Evolutionary conservation across 768 basidiomycete species (phyloP).

Genomic region (Lactifluus piperatus): DNA sequence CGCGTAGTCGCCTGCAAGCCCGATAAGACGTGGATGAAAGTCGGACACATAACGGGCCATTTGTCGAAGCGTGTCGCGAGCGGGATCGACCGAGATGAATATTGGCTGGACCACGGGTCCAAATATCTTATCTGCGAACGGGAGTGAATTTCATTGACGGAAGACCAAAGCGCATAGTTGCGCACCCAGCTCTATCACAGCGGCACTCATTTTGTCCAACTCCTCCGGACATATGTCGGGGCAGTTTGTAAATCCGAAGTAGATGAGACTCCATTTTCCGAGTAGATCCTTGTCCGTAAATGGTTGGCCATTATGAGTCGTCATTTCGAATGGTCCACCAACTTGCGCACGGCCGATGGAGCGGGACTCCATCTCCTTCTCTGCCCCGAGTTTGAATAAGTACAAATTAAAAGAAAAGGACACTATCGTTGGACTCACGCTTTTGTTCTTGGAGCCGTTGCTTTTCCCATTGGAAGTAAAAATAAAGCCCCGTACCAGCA

Average conservation of each 20-base stretch:
- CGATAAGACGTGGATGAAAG: slow-evolving; percentile 86
- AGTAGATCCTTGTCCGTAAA: slow-evolving; percentile 81
- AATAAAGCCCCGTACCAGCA: slow-evolving; percentile 73
- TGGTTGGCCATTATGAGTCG: slow-evolving; percentile 48
- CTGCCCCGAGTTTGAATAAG: slow-evolving; percentile 24
- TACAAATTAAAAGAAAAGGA: neutral
- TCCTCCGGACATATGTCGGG: slow-evolving; percentile 99
- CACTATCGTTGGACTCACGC: slow-evolving; percentile 36
- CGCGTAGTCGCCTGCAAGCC: slow-evolving; percentile 81
- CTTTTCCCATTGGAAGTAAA: slow-evolving; percentile 89
- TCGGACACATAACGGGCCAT: slow-evolving; percentile 64
- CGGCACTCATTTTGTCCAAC: slow-evolving; percentile 84
- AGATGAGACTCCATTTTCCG: slow-evolving; percentile 86
- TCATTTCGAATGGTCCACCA: slow-evolving; percentile 83
- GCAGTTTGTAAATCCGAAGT: slow-evolving; percentile 99
- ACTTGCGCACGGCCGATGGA: slow-evolving; percentile 80
- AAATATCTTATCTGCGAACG: slow-evolving; percentile 49
- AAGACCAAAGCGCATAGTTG: neutral
- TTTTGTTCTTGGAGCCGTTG: slow-evolving; percentile 63
- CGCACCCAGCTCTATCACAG: slow-evolving; percentile 68
- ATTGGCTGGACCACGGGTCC: slow-evolving; percentile 75
- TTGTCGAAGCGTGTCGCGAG: slow-evolving; percentile 63
- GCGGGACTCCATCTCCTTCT: slow-evolving; percentile 62
- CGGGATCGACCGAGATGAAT: slow-evolving; percentile 96
- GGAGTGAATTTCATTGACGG: neutral